Base-by-base conservation (phyloP, 257 asterid genomes). In the Fraxinus cuspidata region DNA sequence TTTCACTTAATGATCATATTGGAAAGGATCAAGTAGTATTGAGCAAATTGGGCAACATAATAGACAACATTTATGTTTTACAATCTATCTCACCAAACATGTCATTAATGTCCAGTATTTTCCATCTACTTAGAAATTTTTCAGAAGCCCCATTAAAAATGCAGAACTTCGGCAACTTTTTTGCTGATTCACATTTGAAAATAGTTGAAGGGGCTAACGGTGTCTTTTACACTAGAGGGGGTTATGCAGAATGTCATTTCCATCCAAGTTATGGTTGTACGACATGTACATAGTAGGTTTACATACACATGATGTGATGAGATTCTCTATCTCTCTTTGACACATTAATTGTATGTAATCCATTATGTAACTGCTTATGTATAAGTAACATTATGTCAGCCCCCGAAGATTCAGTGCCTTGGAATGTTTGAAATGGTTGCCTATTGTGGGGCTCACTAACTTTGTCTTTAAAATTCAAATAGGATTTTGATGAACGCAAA, bases 1-100 rank as follows among this genome's bases (percentile, higher is more conserved):
- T 42, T 80, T 58, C 71, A 78, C 70, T 81, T 44, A 86, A 83
- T 83, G 82, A 72, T 71, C 78, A 82, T 70, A 71, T 58, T 18
- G 49, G 56, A 47, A 1, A 3, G 19, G n/a, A 44, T 3, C 1
- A 44, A 44, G n/a, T 44, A 16, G 53, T 69, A 53, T 18, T 44
- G 32, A 76, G 73, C 31, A 69, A 70, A 68, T 70, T 74, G 18
- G 40, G 80, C 78, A 82, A 69, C 34, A 16, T 19, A 23, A 25
- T 15, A 40, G 51, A 70, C 68, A 71, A 68, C 19, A 44, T 67
- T 38, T 11, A 9, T 2, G 15, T 11, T 40, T 38, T 19, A 23
- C 66, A 19, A 70, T 58, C 42, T 15, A 56, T 9, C 8, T 56
- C 8, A 56, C 12, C 15, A 56, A 56, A n/a, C 27, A 21, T 3